Base-by-base conservation (phyloP, 1,284 basidiomycete genomes). In the Cutaneotrichosporon cavernicola region DNA sequence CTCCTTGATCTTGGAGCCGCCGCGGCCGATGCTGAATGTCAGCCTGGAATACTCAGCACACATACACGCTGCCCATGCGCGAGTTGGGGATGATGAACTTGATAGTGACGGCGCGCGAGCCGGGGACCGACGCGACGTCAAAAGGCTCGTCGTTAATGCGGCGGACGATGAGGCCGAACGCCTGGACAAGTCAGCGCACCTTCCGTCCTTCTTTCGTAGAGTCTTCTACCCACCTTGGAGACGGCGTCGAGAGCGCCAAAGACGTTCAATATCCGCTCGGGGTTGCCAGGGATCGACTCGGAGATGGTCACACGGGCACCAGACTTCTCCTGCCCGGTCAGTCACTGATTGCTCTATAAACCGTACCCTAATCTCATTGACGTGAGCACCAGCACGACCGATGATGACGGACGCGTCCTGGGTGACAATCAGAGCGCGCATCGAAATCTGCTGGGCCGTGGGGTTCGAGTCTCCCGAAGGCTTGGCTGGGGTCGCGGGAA, bases 71-170 rank as follows among this genome's bases (percentile, higher is more conserved):
- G 43, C 97, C 97, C 97, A 99, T 99, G 65, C 96, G 90, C 18
- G 94, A 96, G 82, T 99, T 97, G 70, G 97, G 97, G 60, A 99
- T 96, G 88, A 99, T 98, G 80, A 97, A 97, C 81, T 98, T 97
- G 84, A 99, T 98, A 31, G 97, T 99, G 62, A 98, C 96, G 30
- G 97, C 95, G 64, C 96, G 88, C 73, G 93, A 97, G 62, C 97
- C 97, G 51, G 97, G 97, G 7, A 99, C 90, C 32, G 97, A 99
- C 11, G 97, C 91, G 61, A 92, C 89, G 76, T 98, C 96, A 79
- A 96, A 98, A 0, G 97, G 96, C 80, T 99, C 97, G 79, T 99
- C 97, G 79, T 99, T 99, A 82, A 99, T 98, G 72, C 96, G 88
- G 67, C 97, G 90, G 16, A 99, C 97, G 71, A 99, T 97, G 65